Conservation (phyloP, 441 rosid species). For the California macrophylla region DNA sequence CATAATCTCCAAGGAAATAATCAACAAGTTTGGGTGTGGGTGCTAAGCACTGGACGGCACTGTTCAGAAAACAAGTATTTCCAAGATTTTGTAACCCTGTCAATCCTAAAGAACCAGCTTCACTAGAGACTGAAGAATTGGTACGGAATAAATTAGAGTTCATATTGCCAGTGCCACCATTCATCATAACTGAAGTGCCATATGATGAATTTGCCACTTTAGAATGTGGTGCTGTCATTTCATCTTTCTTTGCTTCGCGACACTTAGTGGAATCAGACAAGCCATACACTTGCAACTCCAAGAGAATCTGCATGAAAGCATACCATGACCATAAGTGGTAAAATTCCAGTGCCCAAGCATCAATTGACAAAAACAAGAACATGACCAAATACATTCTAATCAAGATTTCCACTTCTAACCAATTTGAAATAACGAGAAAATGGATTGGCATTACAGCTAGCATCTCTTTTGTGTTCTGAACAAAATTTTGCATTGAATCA, state of each 20-base stretch:
- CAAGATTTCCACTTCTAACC: background rate
- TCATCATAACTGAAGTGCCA: slow-evolving; percentile 27
- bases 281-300: slow-evolving; percentile 74
- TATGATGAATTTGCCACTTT: slow-evolving; percentile 26
- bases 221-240: slow-evolving; percentile 31
- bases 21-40: slow-evolving; percentile 74
- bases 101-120: slow-evolving; percentile 66
- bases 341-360: slow-evolving; percentile 6
- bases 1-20: slow-evolving; percentile 64
- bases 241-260: slow-evolving; percentile 56
- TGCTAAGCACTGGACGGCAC: slow-evolving; percentile 71
- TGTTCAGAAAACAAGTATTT: slow-evolving; percentile 78
- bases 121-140: slow-evolving; percentile 38
- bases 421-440: background rate
- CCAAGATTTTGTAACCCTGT: slow-evolving; percentile 76
- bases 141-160: slow-evolving; percentile 31
- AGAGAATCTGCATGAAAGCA: slow-evolving; percentile 39
- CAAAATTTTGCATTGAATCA: background rate
- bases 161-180: slow-evolving; percentile 39
- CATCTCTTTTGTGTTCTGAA: background rate
- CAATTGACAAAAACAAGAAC: slow-evolving; percentile 5
- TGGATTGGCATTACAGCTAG: background rate
- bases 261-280: slow-evolving; percentile 59
- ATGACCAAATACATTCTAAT: slow-evolving; percentile 1
- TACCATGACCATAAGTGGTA: slow-evolving; percentile 10